Conservation (phyloP, 2,329 filamentous ascomycete genomes). For the Dothiorella sarmentorum region DNA sequence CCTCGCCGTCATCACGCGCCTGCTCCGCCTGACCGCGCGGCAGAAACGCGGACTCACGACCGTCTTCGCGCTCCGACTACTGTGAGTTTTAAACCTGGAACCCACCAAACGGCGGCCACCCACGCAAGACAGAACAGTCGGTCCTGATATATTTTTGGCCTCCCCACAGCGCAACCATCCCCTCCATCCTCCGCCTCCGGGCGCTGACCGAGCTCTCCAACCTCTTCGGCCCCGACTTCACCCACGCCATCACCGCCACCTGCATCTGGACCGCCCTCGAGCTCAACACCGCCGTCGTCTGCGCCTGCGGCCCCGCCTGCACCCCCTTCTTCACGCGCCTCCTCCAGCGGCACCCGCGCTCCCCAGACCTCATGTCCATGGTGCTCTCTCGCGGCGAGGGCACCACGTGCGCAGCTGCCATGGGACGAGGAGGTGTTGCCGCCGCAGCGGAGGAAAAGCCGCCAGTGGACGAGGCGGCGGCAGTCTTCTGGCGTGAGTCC, state of each 20-base stretch:
- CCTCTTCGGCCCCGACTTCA: background rate
- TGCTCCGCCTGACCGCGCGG: background rate
- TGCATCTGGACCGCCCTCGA: conserved; percentile 1
- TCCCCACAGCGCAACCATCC: conserved; percentile 3
- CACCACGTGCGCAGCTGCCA: too few species aligned
- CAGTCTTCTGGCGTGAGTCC: too few species aligned
- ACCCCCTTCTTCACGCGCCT: background rate
- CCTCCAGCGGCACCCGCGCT: background rate
- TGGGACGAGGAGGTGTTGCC: too few species aligned
- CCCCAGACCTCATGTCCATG: background rate
- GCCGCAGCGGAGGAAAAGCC: too few species aligned
- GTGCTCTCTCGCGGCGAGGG: too few species aligned
- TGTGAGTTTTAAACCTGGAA: background rate
- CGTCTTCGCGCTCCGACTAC: conserved; percentile 12
- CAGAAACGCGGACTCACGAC: conserved; percentile 1
- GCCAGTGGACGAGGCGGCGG: background rate
- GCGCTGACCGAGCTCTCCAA: background rate
- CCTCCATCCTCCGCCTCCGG: conserved; percentile 13
- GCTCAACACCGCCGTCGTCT: conserved; percentile 13
- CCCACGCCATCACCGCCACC: background rate
- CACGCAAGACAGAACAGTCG: background rate
- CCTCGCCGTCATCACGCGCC: background rate
- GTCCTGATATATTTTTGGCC: background rate
- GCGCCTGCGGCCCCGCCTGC: conserved; percentile 7
- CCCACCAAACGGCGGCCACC: too few species aligned